phyloP scores from a whole-genome alignment of 768 basidiomycete genomes.

The Tulasnella sp. region DNA sequence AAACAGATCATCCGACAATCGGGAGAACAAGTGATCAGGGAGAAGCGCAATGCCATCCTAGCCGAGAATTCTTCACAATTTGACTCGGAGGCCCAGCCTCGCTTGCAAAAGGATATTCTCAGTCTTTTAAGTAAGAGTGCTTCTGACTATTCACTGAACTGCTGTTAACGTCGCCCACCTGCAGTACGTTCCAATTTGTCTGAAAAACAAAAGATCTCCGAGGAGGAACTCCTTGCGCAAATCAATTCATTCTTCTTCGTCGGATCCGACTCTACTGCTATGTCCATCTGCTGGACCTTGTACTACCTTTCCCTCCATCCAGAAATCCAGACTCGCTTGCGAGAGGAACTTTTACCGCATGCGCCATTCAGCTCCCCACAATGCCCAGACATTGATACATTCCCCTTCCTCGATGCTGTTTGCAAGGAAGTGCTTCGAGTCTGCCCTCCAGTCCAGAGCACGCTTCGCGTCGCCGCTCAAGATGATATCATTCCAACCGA shows the following conservation, averaged over 20 bases:
- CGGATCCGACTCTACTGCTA: slow-evolving; percentile 76
- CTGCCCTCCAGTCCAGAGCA: slow-evolving; percentile 68
- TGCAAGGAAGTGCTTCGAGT: slow-evolving; percentile 63
- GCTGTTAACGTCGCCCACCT: background rate
- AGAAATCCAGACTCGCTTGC: slow-evolving; percentile 53
- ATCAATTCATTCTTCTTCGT: slow-evolving; percentile 87
- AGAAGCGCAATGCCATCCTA: slow-evolving; percentile 62
- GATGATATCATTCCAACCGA: slow-evolving; percentile 68
- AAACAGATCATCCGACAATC: slow-evolving; percentile 51
- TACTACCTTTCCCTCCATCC: slow-evolving; percentile 57
- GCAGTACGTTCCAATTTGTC: slow-evolving; percentile 76
- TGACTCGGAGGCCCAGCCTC: slow-evolving; percentile 42
- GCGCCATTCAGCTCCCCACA: slow-evolving; percentile 12
- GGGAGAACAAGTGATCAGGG: slow-evolving; percentile 61
- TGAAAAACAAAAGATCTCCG: slow-evolving; percentile 64
- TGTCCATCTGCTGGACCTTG: slow-evolving; percentile 77
- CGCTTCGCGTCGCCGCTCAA: slow-evolving; percentile 61
- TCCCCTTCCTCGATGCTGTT: slow-evolving; percentile 67
- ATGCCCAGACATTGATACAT: slow-evolving; percentile 38
- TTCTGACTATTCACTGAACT: background rate
- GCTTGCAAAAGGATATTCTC: slow-evolving; percentile 60
- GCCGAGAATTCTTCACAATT: slow-evolving; percentile 19
- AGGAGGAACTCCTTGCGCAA: slow-evolving; percentile 73
- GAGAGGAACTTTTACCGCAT: slow-evolving; percentile 45
- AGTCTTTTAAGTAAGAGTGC: slow-evolving; percentile 57